Percentiles rank a stretch among this genome's conserved stretches.
Conservation (phyloP, 495 filamentous ascomycete species). For the Hyaloscypha hepaticicola region DNA sequence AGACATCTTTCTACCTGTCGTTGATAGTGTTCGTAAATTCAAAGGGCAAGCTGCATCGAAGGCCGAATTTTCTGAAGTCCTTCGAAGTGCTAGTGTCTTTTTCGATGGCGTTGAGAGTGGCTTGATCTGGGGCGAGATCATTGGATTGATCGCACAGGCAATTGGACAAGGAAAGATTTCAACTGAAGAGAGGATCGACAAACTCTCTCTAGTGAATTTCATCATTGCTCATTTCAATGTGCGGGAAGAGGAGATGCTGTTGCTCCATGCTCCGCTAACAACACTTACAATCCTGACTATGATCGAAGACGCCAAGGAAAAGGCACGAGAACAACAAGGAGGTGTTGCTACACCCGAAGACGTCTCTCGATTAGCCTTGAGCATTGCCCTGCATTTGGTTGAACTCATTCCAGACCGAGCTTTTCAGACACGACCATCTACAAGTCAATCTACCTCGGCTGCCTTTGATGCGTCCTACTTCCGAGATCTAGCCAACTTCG, state of each 20-base stretch:
- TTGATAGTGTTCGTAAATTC: conserved; percentile 73
- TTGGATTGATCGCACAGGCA: conserved; percentile 55
- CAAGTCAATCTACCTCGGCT: conserved; percentile 27
- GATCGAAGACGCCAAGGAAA: conserved; percentile 46
- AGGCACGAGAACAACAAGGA: conserved; percentile 1
- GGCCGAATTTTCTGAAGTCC: conserved; percentile 76
- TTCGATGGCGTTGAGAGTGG: conserved; percentile 96
- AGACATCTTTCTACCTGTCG: conserved; percentile 81
- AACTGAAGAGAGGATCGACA: conserved; percentile 47
- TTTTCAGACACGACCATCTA: conserved; percentile 50
- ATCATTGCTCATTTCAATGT: conserved; percentile 88
- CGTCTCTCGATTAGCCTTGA: conserved; percentile 43
- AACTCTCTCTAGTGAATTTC: conserved; percentile 74
- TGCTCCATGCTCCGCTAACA: conserved; percentile 77
- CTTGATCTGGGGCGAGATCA: conserved; percentile 84
- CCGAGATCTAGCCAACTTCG: conserved; percentile 37
- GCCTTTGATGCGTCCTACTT: conserved; percentile 25
- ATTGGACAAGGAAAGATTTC: conserved; percentile 47
- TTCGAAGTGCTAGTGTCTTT: conserved; percentile 89
- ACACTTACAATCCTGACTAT: conserved; percentile 66
- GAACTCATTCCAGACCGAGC: conserved; percentile 69
- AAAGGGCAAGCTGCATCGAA: conserved; percentile 56
- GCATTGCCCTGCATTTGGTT: conserved; percentile 53
- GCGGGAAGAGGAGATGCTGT: conserved; percentile 92
- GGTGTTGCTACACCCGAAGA: conserved; percentile 17